Conservation (phyloP, 768 basidiomycete genomes). For the Calocybe indica region DNA sequence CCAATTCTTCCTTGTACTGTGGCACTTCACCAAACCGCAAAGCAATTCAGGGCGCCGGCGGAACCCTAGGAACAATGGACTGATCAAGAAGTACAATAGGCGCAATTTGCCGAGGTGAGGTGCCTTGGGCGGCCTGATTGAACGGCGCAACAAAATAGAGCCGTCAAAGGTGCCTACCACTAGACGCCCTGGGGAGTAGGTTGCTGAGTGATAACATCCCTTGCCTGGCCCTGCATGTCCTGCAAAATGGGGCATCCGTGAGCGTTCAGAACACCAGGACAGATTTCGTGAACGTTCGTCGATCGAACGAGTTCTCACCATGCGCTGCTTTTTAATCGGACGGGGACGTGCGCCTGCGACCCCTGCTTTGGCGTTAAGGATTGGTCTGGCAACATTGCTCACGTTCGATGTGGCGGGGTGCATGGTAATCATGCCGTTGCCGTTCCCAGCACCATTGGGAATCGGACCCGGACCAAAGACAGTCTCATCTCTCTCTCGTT, state of each 20-base stretch:
- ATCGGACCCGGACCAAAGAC: constrained; percentile 3
- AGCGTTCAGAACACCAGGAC: neutral
- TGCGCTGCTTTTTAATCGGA: constrained; percentile 70
- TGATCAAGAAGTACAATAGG: too few relatives aligned
- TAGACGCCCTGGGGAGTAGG: constrained; percentile 8
- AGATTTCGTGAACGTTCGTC: neutral
- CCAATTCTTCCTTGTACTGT: too few relatives aligned
- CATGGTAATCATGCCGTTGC: constrained; percentile 12
- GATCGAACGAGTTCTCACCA: constrained; percentile 38
- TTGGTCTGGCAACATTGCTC: constrained; percentile 26
- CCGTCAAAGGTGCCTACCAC: neutral
- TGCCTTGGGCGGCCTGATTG: too few relatives aligned
- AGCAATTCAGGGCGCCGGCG: too few relatives aligned
- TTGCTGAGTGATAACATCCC: constrained; percentile 7
- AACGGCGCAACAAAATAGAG: neutral
- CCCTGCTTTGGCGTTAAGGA: constrained; percentile 54
- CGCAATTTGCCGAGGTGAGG: too few relatives aligned
- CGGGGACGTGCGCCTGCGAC: constrained; percentile 53
- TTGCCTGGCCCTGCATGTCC: constrained; percentile 7
- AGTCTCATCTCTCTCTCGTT: constrained; percentile 35
- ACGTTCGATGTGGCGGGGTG: constrained; percentile 24
- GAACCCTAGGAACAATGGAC: too few relatives aligned
- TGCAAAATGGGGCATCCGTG: neutral
- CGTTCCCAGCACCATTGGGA: constrained; percentile 21
- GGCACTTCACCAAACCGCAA: too few relatives aligned